These are phyloP conservation scores for Melampsora larici-populina DNA, from an alignment of 1,284 basidiomycete species.

Conservation along the genomic window DNA sequence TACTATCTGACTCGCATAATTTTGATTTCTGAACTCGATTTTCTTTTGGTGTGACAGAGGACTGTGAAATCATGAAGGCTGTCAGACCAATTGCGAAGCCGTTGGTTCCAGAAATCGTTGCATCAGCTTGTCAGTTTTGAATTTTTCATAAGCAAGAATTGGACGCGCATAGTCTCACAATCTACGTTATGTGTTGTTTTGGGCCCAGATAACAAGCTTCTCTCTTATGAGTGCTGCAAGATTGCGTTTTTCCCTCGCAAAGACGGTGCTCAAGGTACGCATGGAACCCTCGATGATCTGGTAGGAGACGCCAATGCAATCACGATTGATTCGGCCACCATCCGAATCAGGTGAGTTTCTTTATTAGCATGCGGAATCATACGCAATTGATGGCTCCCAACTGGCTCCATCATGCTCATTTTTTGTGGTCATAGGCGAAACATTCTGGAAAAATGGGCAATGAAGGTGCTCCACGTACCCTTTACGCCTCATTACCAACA, in stretches of 20 bases:
- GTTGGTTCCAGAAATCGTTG: conserved; percentile 37
- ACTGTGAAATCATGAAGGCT: conserved; percentile 40
- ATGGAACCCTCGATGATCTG: conserved; percentile 24
- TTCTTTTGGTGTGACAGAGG: conserved; percentile 4
- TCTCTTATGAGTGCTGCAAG: conserved; percentile 35
- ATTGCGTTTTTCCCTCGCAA: conserved; percentile 39
- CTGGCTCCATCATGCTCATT: not conserved
- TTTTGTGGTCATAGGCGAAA: conserved; percentile 12
- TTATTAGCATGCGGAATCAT: not conserved
- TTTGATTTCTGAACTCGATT: not conserved
- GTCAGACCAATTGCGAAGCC: conserved; percentile 36
- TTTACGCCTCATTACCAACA: too few relatives aligned
- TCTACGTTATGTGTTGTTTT: too few relatives aligned
- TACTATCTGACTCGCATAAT: not conserved
- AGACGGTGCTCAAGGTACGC: conserved; percentile 34
- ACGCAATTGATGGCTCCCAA: not conserved
- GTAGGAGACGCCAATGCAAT: not conserved
- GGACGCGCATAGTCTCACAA: too few relatives aligned
- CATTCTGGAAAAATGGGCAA: conserved; percentile 38
- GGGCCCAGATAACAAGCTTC: conserved; percentile 23
- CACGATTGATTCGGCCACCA: conserved; percentile 19
- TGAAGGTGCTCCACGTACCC: conserved; percentile 14
- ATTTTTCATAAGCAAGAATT: not conserved
- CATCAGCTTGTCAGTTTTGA: conserved; percentile 31
- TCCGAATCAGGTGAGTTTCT: conserved; percentile 25